phyloP scores from a whole-genome alignment of 1,139 yeast species.

The Debaryomycetaceae sp. region DNA sequence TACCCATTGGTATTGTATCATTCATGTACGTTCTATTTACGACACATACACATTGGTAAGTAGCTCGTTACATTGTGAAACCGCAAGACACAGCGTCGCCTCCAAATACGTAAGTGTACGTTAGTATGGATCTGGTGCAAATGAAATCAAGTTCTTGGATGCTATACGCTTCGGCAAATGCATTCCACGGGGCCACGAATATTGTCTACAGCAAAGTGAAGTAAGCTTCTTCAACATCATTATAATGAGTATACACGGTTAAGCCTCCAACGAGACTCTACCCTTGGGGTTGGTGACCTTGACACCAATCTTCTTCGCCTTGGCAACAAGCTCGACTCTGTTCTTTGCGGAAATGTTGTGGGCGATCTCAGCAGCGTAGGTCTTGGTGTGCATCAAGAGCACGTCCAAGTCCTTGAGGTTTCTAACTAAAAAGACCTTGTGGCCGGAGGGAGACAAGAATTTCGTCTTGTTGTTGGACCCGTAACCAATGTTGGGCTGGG shows the following conservation, averaged over 20 bases:
- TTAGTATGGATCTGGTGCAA: slow-evolving; percentile 3
- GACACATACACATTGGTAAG: too few species aligned
- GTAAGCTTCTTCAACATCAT: too few species aligned
- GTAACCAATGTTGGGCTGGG: slow-evolving; percentile 99
- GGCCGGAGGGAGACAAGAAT: slow-evolving; percentile 94
- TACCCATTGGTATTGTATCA: background rate
- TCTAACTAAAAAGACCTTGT: slow-evolving; percentile 90
- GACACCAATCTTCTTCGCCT: slow-evolving; percentile 97
- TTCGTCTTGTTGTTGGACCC: slow-evolving; percentile 99
- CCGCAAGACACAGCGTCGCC: too few species aligned
- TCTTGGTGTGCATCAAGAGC: slow-evolving; percentile 92
- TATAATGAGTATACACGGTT: too few species aligned
- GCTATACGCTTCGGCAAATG: too few species aligned
- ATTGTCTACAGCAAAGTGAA: too few species aligned
- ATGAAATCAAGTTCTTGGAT: slow-evolving; percentile 2
- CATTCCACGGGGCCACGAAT: too few species aligned
- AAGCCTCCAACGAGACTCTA: slow-evolving; percentile 97
- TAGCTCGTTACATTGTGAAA: too few species aligned
- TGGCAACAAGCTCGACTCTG: slow-evolving; percentile 93
- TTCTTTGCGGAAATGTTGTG: slow-evolving; percentile 97
- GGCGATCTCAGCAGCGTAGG: slow-evolving; percentile 99
- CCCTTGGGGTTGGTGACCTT: slow-evolving; percentile 99
- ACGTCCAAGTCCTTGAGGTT: slow-evolving; percentile 92
- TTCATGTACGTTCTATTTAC: slow-evolving; percentile 8
- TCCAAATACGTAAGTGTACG: too few species aligned